Base-by-base conservation (phyloP, 2,329 filamentous ascomycete genomes). In the Colletotrichum sojae region DNA sequence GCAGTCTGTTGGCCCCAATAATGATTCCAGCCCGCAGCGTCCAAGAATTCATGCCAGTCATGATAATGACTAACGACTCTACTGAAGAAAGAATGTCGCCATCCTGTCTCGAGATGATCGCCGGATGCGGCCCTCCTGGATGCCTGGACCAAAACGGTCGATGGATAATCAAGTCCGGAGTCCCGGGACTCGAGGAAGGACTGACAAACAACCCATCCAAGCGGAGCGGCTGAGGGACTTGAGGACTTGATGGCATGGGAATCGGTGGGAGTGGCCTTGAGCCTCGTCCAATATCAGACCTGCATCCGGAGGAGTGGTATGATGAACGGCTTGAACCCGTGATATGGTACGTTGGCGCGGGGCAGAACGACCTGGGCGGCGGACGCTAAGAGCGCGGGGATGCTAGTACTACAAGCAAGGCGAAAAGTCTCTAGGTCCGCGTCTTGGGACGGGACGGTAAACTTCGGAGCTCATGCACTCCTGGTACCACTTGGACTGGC, bases 281-380 rank as follows among this genome's bases (percentile, higher is more conserved):
- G 49, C 51, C 51, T 59, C 62, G 51, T 65, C 61, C 27, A 55
- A 66, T 55, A n/a, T 58, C 54, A 66, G 31, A 43, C 65, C 43
- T 53, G n/a, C 54, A 60, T 69, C 54, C 62, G 49, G 49, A 48
- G 18, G 62, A 45, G 43, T 55, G 49, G 62, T 55, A 56, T 66
- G 31, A 59, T 56, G 66, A 18, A n/a, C 16, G 49, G 39, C 55
- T 49, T n/a, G 20, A 48, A 56, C 51, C 56, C 48, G 61, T 6
- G 16, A 58, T 48, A 48, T 64, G 60, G 52, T n/a, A 46, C 46
- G 36, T 25, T 36, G 13, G 52, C 31, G 31, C 63, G 36, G 63
- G 51, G 57, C 57, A 60, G 57, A 60, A 13, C 18, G 31, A 40
- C 58, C 57, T 39, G 43, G 31, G 9, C 20, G 27, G 16, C 40